phyloP scores from a whole-genome alignment of 75 land plant genomes.

The Pseudotsuga menziesii region DNA sequence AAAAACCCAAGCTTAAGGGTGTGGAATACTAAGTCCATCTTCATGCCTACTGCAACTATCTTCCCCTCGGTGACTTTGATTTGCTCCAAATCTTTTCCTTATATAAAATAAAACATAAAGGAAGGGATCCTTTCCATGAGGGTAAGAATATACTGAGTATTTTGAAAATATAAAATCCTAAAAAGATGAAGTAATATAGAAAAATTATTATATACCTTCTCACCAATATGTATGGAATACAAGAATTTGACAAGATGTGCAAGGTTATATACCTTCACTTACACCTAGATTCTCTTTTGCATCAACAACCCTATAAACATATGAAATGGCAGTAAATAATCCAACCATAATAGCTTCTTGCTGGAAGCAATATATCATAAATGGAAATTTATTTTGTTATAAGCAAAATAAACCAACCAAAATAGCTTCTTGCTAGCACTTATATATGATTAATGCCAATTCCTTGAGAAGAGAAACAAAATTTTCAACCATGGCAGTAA shows the following conservation, averaged over 20 bases:
- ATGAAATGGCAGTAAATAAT: neutral
- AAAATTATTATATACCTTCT: constrained; percentile 46
- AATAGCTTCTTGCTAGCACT: no score
- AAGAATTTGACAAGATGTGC: constrained; percentile 87
- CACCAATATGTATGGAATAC: constrained; percentile 73
- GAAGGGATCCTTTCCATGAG: neutral
- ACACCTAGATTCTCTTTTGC: constrained; percentile 96
- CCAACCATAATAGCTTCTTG: neutral
- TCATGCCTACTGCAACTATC: constrained; percentile 98
- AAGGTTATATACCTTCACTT: constrained; percentile 84
- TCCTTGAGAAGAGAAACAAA: no score
- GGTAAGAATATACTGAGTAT: neutral
- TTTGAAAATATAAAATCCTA: neutral
- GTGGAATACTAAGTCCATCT: constrained; percentile 96
- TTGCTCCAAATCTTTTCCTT: constrained; percentile 89
- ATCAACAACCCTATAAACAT: constrained; percentile 62
- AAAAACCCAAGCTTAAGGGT: constrained; percentile 85
- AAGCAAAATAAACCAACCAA: neutral
- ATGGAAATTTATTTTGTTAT: no score
- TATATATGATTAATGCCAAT: no score
- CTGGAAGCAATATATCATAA: no score
- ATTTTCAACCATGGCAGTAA: neutral
- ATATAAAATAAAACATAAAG: neutral
- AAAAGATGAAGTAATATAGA: neutral
- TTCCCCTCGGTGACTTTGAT: constrained; percentile 84